phyloP scores from a whole-genome alignment of 2,329 filamentous ascomycete genomes.

The Xylaria polymorpha region DNA sequence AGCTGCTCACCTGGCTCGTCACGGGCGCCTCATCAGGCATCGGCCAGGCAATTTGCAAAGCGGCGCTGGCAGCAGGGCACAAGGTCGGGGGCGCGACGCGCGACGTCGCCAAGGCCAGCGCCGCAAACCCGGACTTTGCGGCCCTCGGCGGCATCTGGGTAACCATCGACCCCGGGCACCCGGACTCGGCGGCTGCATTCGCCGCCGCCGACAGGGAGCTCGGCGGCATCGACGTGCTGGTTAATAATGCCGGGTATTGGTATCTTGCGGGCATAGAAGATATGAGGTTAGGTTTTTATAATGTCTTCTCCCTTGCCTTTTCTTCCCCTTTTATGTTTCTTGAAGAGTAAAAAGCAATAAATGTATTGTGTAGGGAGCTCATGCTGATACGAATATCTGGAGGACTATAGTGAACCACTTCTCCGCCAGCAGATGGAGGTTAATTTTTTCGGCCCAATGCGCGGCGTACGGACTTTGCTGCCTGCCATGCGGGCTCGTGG shows the following conservation, averaged over 20 bases:
- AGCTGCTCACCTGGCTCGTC: constrained; percentile 34
- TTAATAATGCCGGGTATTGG: constrained; percentile 34
- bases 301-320: constrained; percentile 10
- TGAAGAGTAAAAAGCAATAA: background rate
- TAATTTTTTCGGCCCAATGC: constrained; percentile 36
- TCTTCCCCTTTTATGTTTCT: background rate
- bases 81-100: constrained; percentile 33
- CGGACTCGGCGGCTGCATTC: constrained; percentile 27
- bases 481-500: constrained; percentile 29
- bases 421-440: constrained; percentile 35
- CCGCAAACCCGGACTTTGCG: constrained; percentile 30
- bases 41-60: constrained; percentile 30
- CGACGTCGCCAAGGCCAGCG: constrained; percentile 28
- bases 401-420: constrained; percentile 25
- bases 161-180: constrained; percentile 25
- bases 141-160: constrained; percentile 35
- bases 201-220: constrained; percentile 23
- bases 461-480: constrained; percentile 29
- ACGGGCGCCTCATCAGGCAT: constrained; percentile 37
- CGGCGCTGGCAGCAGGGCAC: constrained; percentile 26
- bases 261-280: constrained; percentile 31
- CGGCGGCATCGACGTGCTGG: constrained; percentile 33
- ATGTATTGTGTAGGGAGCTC: constrained; percentile 14
- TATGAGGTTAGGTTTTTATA: constrained; percentile 30
- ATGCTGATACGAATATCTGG: constrained; percentile 18